These are phyloP conservation scores for Oryza nivara DNA, from an alignment of 176 grass and related monocot species.

Conservation along the genomic window DNA sequence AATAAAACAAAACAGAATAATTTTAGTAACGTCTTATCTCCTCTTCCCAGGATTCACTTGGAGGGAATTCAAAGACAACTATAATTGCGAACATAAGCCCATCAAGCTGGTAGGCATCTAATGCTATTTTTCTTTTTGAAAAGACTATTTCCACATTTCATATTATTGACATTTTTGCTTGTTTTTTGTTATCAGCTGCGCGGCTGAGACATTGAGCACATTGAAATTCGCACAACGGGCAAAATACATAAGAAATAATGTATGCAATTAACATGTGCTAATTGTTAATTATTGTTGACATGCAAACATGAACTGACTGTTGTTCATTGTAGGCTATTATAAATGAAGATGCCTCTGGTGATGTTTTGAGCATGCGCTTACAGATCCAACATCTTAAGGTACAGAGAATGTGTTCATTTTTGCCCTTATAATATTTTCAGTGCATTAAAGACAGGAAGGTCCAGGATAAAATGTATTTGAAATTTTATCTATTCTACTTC, in stretches of 20 bases:
- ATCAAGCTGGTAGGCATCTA: slow-evolving; percentile 70
- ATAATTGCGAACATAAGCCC: slow-evolving; percentile 99
- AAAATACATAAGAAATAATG: slow-evolving; percentile 96
- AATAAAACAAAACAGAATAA: neutral
- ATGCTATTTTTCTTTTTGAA: neutral
- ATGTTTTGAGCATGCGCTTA: slow-evolving; percentile 92
- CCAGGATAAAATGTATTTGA: neutral
- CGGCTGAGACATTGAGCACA: slow-evolving; percentile 93
- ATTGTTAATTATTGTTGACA: neutral
- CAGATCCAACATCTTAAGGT: slow-evolving; percentile 98
- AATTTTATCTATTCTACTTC: slow-evolving; percentile 11
- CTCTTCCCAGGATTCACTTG: slow-evolving; percentile 81
- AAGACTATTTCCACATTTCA: neutral
- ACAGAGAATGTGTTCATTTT: slow-evolving; percentile 29
- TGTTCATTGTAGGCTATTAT: slow-evolving; percentile 67
- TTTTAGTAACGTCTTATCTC: slow-evolving; percentile 35
- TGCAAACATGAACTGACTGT: slow-evolving; percentile 30
- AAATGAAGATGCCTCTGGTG: slow-evolving; percentile 98
- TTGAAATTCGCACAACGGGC: slow-evolving; percentile 97
- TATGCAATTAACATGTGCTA: slow-evolving; percentile 42
- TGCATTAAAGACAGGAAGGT: slow-evolving; percentile 17
- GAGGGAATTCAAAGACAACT: slow-evolving; percentile 96
- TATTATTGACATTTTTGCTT: slow-evolving; percentile 41
- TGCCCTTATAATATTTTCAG: neutral
- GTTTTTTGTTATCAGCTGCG: slow-evolving; percentile 58